phyloP scores from a whole-genome alignment of 2,329 filamentous ascomycete species.

The Fusarium algeriense region DNA sequence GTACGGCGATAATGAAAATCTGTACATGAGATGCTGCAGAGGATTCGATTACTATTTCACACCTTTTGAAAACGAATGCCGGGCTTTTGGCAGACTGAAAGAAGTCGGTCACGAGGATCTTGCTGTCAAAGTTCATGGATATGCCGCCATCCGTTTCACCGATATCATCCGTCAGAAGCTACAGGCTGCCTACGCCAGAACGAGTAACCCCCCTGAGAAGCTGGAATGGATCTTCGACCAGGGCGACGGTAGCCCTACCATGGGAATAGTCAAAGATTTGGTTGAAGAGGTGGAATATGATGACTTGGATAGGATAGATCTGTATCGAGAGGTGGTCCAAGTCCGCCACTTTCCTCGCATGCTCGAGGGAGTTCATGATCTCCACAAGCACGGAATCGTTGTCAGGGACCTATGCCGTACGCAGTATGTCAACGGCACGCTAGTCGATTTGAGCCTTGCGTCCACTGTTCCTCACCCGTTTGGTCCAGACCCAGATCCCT shows the following conservation, averaged over 20 bases:
- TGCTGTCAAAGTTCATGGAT: conserved; percentile 13
- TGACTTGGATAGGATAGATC: not conserved
- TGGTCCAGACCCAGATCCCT: not conserved
- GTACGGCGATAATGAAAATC: not conserved
- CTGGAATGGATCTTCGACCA: not conserved
- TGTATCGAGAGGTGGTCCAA: not conserved
- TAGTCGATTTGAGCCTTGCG: conserved; percentile 5
- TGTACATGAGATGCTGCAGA: not conserved
- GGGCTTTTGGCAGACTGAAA: conserved; percentile 19
- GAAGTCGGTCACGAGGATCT: conserved; percentile 2
- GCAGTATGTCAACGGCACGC: conserved; percentile 24
- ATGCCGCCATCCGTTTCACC: not conserved
- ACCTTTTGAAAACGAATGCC: conserved; percentile 22
- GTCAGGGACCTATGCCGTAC: not conserved
- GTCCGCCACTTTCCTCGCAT: not conserved
- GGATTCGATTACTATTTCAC: not conserved
- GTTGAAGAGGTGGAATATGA: not conserved
- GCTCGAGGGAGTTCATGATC: not conserved
- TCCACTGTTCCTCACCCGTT: conserved; percentile 8
- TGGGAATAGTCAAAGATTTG: conserved; percentile 27
- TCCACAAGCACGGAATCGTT: conserved; percentile 14
- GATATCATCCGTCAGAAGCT: not conserved
- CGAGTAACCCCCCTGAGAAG: accelerated
- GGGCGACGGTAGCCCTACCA: accelerated
- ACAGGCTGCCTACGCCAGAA: not conserved